These are phyloP conservation scores for Lycium ferocissimum DNA, from an alignment of 257 asterid genomes.

Conservation along the genomic window DNA sequence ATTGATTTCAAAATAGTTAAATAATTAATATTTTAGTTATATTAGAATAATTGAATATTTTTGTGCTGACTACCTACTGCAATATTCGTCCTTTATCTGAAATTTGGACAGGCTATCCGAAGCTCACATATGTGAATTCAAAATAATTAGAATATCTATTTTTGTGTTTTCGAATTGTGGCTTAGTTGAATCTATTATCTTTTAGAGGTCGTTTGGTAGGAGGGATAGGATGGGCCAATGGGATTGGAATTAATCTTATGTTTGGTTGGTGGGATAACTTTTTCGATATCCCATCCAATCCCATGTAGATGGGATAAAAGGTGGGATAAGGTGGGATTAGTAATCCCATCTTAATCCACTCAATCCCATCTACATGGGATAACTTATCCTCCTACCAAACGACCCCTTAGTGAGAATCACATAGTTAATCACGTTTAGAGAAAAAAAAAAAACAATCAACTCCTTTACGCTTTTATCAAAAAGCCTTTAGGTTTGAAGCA, in stretches of 20 bases:
- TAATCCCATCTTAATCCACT: too few relatives aligned
- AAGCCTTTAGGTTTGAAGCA: not conserved
- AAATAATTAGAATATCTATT: not conserved
- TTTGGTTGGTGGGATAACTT: too few relatives aligned
- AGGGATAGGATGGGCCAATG: too few relatives aligned
- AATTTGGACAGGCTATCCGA: not conserved
- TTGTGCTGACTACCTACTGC: slow-evolving; percentile 2
- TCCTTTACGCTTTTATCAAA: not conserved
- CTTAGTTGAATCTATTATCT: not conserved
- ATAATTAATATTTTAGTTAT: not conserved
- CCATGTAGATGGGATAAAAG: too few relatives aligned
- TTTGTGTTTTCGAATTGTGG: not conserved
- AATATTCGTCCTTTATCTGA: not conserved
- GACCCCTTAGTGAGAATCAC: slow-evolving; percentile 17
- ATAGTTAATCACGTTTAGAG: not conserved
- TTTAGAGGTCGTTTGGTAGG: too few relatives aligned
- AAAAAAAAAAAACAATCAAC: not conserved
- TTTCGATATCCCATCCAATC: too few relatives aligned
- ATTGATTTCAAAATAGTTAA: not conserved
- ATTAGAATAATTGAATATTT: not conserved
- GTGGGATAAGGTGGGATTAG: too few relatives aligned
- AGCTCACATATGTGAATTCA: not conserved
- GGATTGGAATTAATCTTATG: too few relatives aligned
- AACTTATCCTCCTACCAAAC: too few relatives aligned
- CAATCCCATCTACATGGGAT: too few relatives aligned